Evolutionary conservation across 345 rosid species (phyloP).

Genomic region (Aurinia saxatilis): DNA sequence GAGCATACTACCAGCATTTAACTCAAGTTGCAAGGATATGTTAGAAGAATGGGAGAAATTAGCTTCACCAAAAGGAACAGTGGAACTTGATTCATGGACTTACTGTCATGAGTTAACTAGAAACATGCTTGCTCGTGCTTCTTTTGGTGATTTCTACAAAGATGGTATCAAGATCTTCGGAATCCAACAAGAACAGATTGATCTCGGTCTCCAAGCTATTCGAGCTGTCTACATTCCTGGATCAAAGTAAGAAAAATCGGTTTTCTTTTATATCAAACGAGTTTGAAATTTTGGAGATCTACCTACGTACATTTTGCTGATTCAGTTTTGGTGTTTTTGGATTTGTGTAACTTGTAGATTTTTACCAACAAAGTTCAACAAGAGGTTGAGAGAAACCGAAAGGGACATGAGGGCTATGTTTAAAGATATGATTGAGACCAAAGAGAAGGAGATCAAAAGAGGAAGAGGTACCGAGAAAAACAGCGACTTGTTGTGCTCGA

Average conservation of each 20-base stretch:
- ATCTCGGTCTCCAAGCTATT: constrained; percentile 28
- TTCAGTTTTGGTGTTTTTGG: not conserved
- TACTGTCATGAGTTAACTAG: constrained; percentile 30
- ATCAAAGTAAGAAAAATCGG: constrained; percentile 12
- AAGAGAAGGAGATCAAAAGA: constrained; percentile 24
- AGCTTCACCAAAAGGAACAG: constrained; percentile 12
- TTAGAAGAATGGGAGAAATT: constrained; percentile 36
- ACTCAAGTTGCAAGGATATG: constrained; percentile 30
- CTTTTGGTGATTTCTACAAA: constrained; percentile 36
- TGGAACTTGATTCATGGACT: constrained; percentile 37
- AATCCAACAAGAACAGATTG: constrained; percentile 33
- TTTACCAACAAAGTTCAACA: constrained; percentile 40
- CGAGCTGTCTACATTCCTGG: constrained; percentile 34
- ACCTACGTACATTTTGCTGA: not conserved
- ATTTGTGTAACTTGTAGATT: constrained; percentile 17
- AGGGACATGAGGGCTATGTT: constrained; percentile 32
- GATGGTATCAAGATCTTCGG: constrained; percentile 38
- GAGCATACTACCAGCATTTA: constrained; percentile 30
- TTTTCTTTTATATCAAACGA: not conserved
- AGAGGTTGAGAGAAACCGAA: constrained; percentile 33
- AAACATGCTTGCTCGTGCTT: constrained; percentile 39
- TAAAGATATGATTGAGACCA: constrained; percentile 30
- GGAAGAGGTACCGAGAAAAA: constrained; percentile 22
- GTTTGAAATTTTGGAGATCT: not conserved
- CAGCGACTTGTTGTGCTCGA: constrained; percentile 31